Percentiles rank a stretch among this genome's conserved stretches.
These are phyloP conservation scores for Exophiala spinifera DNA, from an alignment of 2,329 filamentous ascomycete species.

Conservation along the genomic window DNA sequence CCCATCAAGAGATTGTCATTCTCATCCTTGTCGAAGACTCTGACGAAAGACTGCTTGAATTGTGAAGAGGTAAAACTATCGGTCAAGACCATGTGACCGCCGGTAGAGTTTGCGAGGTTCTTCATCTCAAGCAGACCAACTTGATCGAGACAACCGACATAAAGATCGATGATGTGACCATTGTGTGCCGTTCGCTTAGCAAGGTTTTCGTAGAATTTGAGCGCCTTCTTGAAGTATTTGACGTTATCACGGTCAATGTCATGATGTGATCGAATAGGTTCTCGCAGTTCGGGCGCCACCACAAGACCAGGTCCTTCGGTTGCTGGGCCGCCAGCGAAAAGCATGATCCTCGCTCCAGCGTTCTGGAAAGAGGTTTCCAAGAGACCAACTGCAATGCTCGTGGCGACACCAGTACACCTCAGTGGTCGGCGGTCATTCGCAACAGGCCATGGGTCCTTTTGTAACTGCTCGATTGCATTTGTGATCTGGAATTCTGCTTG, in stretches of 20 bases:
- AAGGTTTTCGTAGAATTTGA: constrained; percentile 96
- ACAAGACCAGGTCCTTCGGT: constrained; percentile 97
- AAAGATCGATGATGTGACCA: constrained; percentile 95
- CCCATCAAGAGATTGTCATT: constrained; percentile 96
- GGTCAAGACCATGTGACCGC: constrained; percentile 96
- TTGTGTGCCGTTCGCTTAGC: constrained; percentile 95
- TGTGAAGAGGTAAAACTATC: constrained; percentile 98
- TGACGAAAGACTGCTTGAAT: constrained; percentile 98
- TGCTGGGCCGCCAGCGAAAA: constrained; percentile 90
- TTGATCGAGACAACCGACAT: constrained; percentile 94
- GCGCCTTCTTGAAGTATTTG: constrained; percentile 98
- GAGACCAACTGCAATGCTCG: constrained; percentile 88
- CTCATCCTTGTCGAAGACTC: constrained; percentile 94
- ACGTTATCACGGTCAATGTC: constrained; percentile 98
- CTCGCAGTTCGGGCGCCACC: constrained; percentile 89
- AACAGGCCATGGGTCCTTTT: constrained; percentile 97
- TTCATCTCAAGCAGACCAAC: constrained; percentile 98
- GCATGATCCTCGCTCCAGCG: constrained; percentile 90
- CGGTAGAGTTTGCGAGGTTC: constrained; percentile 89
- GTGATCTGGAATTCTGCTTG: constrained; percentile 97
- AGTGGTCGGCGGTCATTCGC: constrained; percentile 87
- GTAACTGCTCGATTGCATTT: constrained; percentile 89
- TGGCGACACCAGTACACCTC: constrained; percentile 91
- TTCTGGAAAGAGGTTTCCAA: constrained; percentile 96
- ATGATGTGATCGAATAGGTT: constrained; percentile 96